phyloP scores from a whole-genome alignment of 176 grass and related monocot species.

The Miscanthus lutarioriparius region DNA sequence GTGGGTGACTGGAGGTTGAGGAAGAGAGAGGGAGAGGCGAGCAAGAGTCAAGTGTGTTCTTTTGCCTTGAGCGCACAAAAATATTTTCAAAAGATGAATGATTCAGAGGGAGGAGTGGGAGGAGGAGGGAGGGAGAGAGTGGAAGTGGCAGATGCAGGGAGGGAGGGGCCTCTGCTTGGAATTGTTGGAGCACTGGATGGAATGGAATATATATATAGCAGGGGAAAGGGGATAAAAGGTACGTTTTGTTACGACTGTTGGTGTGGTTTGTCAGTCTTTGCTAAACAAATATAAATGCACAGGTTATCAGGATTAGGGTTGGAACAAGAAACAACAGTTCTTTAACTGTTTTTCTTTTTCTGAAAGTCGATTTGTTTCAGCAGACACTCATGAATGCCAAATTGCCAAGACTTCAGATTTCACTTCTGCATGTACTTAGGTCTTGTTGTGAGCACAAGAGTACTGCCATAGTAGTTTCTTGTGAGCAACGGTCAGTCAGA shows the following conservation, averaged over 20 bases:
- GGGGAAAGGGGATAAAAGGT: constrained; percentile 45
- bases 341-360: background rate
- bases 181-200: background rate
- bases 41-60: constrained; percentile 59
- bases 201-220: constrained; percentile 31
- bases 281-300: background rate
- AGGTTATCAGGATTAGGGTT: constrained; percentile 16
- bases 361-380: constrained; percentile 13
- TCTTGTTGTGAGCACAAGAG: background rate
- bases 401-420: background rate
- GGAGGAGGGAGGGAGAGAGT: constrained; percentile 29
- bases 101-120: constrained; percentile 23
- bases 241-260: constrained; percentile 48
- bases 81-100: constrained; percentile 47
- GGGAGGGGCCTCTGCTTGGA: background rate
- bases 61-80: constrained; percentile 57
- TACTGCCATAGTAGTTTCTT: background rate
- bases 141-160: constrained; percentile 38
- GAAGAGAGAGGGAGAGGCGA: background rate
- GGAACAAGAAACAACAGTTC: background rate
- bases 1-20: background rate
- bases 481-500: background rate
- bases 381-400: constrained; percentile 3
- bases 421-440: background rate
- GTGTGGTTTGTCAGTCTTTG: constrained; percentile 24